These are phyloP conservation scores for Sporothrix protearum DNA, from an alignment of 2,329 filamentous ascomycete genomes.

Conservation along the genomic window DNA sequence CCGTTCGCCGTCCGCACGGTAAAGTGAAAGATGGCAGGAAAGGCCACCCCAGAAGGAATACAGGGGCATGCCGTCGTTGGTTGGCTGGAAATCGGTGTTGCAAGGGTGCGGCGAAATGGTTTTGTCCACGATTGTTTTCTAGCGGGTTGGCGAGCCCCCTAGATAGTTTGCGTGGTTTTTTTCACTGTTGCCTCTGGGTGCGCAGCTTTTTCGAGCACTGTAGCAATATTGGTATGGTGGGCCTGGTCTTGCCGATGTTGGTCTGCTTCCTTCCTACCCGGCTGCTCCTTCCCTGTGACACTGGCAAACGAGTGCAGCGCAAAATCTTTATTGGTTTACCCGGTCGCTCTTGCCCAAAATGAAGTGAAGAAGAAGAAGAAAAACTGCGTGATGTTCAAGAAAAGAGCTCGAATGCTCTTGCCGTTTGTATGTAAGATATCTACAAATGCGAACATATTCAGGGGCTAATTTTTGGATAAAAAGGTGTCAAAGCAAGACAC, in stretches of 20 bases:
- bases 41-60: neutral
- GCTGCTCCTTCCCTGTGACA: constrained; percentile 1
- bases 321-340: neutral
- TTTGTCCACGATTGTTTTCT: neutral
- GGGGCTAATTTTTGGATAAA: neutral
- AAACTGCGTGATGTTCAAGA: neutral
- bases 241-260: constrained; percentile 5
- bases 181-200: neutral
- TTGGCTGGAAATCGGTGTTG: neutral
- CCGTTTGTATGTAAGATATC: neutral
- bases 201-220: neutral
- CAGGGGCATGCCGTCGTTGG: neutral
- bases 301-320: neutral
- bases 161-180: constrained; percentile 5
- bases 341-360: neutral
- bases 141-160: neutral
- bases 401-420: neutral
- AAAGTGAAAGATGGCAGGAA: neutral
- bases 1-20: neutral
- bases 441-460: neutral
- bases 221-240: neutral
- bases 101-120: neutral
- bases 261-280: neutral
- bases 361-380: neutral
- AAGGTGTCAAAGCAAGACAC: neutral